These are phyloP conservation scores for Penicillium daleae DNA, from an alignment of 495 filamentous ascomycete genomes.

Conservation along the genomic window DNA sequence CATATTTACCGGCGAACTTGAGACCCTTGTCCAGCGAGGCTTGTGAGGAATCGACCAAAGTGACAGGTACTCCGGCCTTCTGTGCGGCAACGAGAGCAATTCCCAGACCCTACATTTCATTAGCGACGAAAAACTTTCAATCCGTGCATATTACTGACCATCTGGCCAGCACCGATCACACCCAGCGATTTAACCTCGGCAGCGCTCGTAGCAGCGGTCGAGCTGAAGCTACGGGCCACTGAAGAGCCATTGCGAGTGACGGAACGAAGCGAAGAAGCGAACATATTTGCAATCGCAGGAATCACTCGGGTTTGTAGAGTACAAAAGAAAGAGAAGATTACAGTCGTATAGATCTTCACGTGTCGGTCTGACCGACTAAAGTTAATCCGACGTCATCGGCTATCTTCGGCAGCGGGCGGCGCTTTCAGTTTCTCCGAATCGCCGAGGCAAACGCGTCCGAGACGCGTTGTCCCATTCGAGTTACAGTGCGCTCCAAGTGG, in stretches of 20 bases:
- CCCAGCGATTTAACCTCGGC: conserved; percentile 86
- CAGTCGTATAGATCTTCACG: conserved; percentile 29
- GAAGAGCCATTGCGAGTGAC: conserved; percentile 36
- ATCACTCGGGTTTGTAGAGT: neutral
- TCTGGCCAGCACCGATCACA: conserved; percentile 94
- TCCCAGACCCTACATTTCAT: conserved; percentile 74
- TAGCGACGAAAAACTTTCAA: conserved; percentile 19
- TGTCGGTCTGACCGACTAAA: conserved; percentile 31
- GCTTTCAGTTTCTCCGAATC: conserved; percentile 32
- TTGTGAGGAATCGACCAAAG: conserved; percentile 82
- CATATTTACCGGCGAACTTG: conserved; percentile 75
- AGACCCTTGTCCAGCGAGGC: conserved; percentile 89
- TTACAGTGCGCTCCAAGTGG: conserved; percentile 28
- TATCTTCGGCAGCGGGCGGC: conserved; percentile 45
- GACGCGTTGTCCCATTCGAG: conserved; percentile 40
- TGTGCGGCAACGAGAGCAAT: conserved; percentile 94
- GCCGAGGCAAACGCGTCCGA: conserved; percentile 31
- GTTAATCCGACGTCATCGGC: conserved; percentile 44
- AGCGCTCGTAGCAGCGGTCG: conserved; percentile 50
- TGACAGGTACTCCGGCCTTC: conserved; percentile 82
- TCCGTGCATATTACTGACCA: conserved; percentile 59
- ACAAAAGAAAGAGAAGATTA: conserved; percentile 13
- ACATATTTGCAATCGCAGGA: conserved; percentile 30
- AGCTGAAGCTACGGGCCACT: conserved; percentile 50
- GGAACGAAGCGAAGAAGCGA: conserved; percentile 38